A percentile compares a stretch with the other conserved stretches of the same genome.
Evolutionary conservation across 257 asterid genomes (phyloP).

Genomic region (Nicotiana noctiflora): DNA sequence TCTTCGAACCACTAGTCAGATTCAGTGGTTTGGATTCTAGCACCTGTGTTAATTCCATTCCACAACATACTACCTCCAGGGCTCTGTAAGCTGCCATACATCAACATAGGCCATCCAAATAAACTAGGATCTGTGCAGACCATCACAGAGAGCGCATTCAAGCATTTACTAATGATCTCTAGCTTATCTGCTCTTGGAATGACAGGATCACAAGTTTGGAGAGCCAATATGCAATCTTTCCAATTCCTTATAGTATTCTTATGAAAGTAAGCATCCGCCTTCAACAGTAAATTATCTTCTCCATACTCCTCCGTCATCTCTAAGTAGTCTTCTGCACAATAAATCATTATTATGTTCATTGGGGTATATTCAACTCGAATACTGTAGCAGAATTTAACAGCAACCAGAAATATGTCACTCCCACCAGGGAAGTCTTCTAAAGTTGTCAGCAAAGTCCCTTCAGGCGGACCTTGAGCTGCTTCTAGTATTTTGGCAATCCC

Average conservation of each 20-base stretch:
- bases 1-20: slow-evolving; percentile 99
- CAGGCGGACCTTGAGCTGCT: slow-evolving; percentile 33
- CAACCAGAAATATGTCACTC: slow-evolving; percentile 44
- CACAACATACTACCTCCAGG: slow-evolving; percentile 97
- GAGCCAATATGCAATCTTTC: slow-evolving; percentile 87
- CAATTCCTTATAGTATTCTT: slow-evolving; percentile 53
- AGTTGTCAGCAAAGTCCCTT: slow-evolving; percentile 21
- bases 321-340: slow-evolving; percentile 85
- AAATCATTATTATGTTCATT: slow-evolving; percentile 54
- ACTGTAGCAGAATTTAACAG: slow-evolving; percentile 75
- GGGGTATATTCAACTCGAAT: slow-evolving; percentile 64
- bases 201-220: slow-evolving; percentile 75
- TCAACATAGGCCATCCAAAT: slow-evolving; percentile 98
- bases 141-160: slow-evolving; percentile 69
- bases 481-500: slow-evolving; percentile 57
- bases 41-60: slow-evolving; percentile 96
- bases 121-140: slow-evolving; percentile 82
- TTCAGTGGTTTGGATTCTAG: slow-evolving; percentile 64
- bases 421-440: slow-evolving; percentile 84
- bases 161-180: slow-evolving; percentile 56
- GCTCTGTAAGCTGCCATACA: slow-evolving; percentile 93
- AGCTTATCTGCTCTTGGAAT: slow-evolving; percentile 69
- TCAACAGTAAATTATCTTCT: slow-evolving; percentile 72
- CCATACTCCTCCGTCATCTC: slow-evolving; percentile 74
- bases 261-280: slow-evolving; percentile 62